Base-by-base conservation (phyloP, 2,329 filamentous ascomycete species). In the Nannizziopsis arthrosporioides region DNA sequence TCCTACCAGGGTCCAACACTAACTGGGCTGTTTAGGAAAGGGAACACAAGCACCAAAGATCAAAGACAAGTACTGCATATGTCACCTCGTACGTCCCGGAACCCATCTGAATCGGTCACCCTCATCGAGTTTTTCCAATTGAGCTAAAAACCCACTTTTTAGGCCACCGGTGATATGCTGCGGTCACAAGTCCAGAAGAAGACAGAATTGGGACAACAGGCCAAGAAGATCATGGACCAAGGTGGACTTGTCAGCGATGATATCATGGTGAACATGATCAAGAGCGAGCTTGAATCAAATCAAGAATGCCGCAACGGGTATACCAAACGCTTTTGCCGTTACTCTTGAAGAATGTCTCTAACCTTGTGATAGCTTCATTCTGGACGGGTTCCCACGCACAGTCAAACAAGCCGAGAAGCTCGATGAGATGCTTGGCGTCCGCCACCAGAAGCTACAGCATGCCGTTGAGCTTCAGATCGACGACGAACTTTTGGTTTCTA, bases 151-250 rank as follows among this genome's bases (percentile, higher is more conserved):
- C 18, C 17, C 17, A 9, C 5, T 27, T n/a, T 31, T 44, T 61
- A 95, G 89, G 92, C 92, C 55, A 98, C 92, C 51, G 92, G 92
- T 68, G 92, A 98, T 72, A 98, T 98, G 92, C 80, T 98, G 63
- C 88, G 92, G 63, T 94, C 89, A 58, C 92, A 98, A 71, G 92
- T 98, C 64, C 85, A 90, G 56, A 93, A 94, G 74, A 95, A 96
- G 81, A 98, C 92, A 50, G 72, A 85, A 51, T 81, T 98, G 56
- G 92, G 92, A 59, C 80, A 85, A 65, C 88, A 95, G 75, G 92
- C 92, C 57, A 98, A 98, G 82, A 96, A 96, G 81, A 98, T 98
- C 70, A 98, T 98, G 92, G 92, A 98, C 66, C 84, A 90, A 67
- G 92, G 92, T 61, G 90, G 90, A 59, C 81, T 98, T 51, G 92